Conservation (phyloP, 2,329 filamentous ascomycete genomes). For the Fusarium albidum region DNA sequence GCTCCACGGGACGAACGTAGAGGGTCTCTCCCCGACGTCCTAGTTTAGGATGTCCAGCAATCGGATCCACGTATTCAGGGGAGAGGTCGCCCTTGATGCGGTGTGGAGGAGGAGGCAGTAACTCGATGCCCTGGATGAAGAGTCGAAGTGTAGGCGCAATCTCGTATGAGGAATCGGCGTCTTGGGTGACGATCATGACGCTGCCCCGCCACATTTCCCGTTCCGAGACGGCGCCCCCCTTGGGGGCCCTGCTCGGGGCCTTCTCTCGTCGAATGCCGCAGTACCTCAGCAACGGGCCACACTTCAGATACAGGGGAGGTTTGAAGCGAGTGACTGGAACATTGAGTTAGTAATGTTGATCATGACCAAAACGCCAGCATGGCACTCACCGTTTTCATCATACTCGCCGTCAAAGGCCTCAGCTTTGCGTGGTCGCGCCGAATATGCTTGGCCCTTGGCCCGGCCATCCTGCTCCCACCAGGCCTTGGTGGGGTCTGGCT, state of each 20-base stretch:
- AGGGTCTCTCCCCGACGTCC: conserved; percentile 85
- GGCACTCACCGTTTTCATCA: conserved; percentile 65
- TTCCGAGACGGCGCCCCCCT: conserved; percentile 50
- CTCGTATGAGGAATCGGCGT: conserved; percentile 83
- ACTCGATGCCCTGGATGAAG: conserved; percentile 85
- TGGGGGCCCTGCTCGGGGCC: conserved; percentile 44
- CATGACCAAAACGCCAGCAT: neutral
- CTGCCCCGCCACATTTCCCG: conserved; percentile 91
- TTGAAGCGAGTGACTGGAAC: conserved; percentile 74
- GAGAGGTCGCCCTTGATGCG: conserved; percentile 73
- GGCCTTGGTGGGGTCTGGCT: conserved; percentile 61
- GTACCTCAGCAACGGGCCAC: conserved; percentile 89
- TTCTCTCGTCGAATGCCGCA: conserved; percentile 79
- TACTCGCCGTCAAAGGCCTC: conserved; percentile 74
- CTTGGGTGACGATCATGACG: conserved; percentile 93
- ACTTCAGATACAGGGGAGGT: conserved; percentile 84
- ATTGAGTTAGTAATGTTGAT: conserved; percentile 19
- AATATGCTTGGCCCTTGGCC: conserved; percentile 55
- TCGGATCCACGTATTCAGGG: conserved; percentile 86
- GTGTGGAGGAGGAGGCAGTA: conserved; percentile 79
- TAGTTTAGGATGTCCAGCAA: conserved; percentile 86
- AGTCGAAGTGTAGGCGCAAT: conserved; percentile 81
- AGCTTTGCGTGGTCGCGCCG: conserved; percentile 60
- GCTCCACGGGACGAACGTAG: conserved; percentile 89
- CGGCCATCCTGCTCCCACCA: conserved; percentile 79